Evolutionary conservation across 495 filamentous ascomycete species (phyloP).

Genomic region (Immersiella caudata): DNA sequence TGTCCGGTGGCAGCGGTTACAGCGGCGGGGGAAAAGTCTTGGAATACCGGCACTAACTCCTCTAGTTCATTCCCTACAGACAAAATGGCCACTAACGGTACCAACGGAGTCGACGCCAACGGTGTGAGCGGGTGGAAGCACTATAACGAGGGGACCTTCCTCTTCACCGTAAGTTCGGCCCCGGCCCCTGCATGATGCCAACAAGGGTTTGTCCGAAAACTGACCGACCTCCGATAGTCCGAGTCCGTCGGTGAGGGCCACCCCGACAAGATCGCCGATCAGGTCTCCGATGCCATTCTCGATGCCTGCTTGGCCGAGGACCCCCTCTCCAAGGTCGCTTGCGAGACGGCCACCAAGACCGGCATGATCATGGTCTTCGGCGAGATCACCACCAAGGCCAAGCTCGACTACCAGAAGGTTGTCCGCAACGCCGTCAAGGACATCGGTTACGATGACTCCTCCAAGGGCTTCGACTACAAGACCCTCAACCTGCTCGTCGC

Average conservation of each 20-base stretch:
- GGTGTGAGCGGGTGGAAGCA: conserved; percentile 49
- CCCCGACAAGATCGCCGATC: conserved; percentile 97
- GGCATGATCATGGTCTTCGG: conserved; percentile 99
- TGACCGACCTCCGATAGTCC: conserved; percentile 55
- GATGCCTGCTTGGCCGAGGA: conserved; percentile 94
- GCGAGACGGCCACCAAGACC: conserved; percentile 99
- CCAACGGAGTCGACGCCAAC: conserved; percentile 32
- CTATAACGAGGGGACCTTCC: conserved; percentile 74
- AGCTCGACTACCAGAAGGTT: conserved; percentile 95
- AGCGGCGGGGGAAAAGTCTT: neutral
- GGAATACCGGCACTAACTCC: neutral
- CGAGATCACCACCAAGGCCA: conserved; percentile 97
- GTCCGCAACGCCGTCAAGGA: conserved; percentile 96
- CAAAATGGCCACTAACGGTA: conserved; percentile 66
- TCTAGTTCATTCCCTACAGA: conserved; percentile 8
- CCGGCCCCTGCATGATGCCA: neutral
- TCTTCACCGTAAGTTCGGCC: conserved; percentile 75
- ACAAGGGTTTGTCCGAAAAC: conserved; percentile 11
- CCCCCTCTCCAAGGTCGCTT: conserved; percentile 97
- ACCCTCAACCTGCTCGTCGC: conserved; percentile 97
- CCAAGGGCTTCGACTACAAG: conserved; percentile 99
- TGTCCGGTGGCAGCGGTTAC: neutral
- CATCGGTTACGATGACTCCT: conserved; percentile 95
- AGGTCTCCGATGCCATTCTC: conserved; percentile 97
- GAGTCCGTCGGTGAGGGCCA: conserved; percentile 98